Conservation (phyloP, 2,329 filamentous ascomycete genomes). For the Epichloe aotearoae region DNA sequence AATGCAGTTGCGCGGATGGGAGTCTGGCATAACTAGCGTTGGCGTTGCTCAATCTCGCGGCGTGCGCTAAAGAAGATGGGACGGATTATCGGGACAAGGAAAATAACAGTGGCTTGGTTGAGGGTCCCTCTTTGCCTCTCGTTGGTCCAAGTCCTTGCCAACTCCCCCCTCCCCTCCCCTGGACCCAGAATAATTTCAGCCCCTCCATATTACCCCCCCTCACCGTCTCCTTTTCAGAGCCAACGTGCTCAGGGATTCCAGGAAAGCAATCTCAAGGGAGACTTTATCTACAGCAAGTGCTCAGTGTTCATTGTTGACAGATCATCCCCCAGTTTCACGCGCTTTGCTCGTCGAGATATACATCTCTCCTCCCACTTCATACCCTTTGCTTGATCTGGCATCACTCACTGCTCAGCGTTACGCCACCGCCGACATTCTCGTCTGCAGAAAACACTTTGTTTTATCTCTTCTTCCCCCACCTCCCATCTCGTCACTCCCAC, state of each 20-base stretch:
- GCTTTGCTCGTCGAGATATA: conserved; percentile 9
- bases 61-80: too few relatives aligned
- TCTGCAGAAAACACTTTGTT: not conserved
- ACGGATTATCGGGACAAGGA: not conserved
- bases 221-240: conserved; percentile 17
- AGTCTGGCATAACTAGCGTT: not conserved
- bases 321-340: conserved; percentile 10
- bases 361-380: conserved; percentile 1
- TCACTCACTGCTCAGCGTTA: conserved; percentile 6
- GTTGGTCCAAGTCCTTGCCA: not conserved
- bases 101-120: not conserved
- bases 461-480: too few relatives aligned
- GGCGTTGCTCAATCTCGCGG: not conserved
- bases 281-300: conserved; percentile 17
- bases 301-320: conserved; percentile 14
- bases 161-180: conserved; percentile 8
- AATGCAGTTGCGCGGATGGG: not conserved
- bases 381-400: not conserved
- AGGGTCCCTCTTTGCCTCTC: not conserved
- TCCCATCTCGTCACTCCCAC: conserved; percentile 4
- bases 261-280: conserved; percentile 1
- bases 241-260: not conserved
- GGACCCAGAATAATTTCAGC: conserved; percentile 26
- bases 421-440: conserved; percentile 4
- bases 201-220: conserved; percentile 18